These are phyloP conservation scores for Borovskyia barvae DNA, from an alignment of 208 protist species.

Conservation along the genomic window DNA sequence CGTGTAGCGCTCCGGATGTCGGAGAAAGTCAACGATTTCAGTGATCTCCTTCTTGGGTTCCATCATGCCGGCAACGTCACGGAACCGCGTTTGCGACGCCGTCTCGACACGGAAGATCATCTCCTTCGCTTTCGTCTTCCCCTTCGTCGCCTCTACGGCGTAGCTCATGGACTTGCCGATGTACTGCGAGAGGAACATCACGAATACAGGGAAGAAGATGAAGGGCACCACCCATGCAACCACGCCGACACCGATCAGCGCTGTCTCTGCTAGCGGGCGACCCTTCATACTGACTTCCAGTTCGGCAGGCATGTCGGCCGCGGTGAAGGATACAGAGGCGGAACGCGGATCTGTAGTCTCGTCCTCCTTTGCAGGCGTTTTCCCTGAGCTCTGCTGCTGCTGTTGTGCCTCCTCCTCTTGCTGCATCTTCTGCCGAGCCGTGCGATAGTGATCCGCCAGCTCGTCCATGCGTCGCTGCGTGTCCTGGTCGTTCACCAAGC, in stretches of 20 bases:
- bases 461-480: constrained; percentile 56
- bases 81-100: constrained; percentile 59
- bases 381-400: constrained; percentile 11
- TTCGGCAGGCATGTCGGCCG: constrained; percentile 23
- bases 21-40: constrained; percentile 97
- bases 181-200: constrained; percentile 69
- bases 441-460: constrained; percentile 29
- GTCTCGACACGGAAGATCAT: constrained; percentile 71
- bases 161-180: constrained; percentile 56
- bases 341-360: not conserved
- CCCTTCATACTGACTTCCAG: constrained; percentile 47
- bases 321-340: not conserved
- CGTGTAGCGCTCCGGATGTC: constrained; percentile 74
- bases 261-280: constrained; percentile 53
- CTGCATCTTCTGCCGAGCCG: constrained; percentile 17
- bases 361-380: not conserved
- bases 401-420: constrained; percentile 21
- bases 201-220: constrained; percentile 81
- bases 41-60: constrained; percentile 96
- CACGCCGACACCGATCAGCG: constrained; percentile 56
- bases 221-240: constrained; percentile 82
- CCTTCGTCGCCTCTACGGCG: constrained; percentile 49
- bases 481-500: constrained; percentile 53
- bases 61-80: constrained; percentile 90
- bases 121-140: constrained; percentile 51